phyloP scores from a whole-genome alignment of 768 basidiomycete species.

The Suillus alpinus region DNA sequence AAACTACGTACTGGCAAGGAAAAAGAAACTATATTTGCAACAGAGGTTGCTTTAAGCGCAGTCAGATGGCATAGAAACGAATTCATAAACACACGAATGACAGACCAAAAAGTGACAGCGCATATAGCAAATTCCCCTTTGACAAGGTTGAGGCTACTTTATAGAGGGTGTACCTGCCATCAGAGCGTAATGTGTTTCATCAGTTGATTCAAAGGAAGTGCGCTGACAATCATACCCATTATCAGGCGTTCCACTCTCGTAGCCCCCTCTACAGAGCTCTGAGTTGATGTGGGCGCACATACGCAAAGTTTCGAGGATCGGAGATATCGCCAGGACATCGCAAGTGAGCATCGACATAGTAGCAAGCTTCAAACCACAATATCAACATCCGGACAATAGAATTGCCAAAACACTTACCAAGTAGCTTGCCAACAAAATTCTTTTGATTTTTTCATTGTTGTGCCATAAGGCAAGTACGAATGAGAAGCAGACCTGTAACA shows the following conservation, averaged over 20 bases:
- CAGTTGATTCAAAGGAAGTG: not conserved
- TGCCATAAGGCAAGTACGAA: conserved; percentile 10
- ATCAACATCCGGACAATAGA: too few relatives aligned
- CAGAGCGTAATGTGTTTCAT: not conserved
- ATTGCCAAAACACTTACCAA: not conserved
- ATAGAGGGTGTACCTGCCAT: not conserved
- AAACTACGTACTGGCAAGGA: conserved; percentile 5
- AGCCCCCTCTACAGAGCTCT: not conserved
- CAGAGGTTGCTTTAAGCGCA: not conserved
- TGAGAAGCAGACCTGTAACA: conserved; percentile 8
- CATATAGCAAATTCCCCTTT: conserved; percentile 9
- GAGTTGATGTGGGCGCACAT: conserved; percentile 2
- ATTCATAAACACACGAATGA: not conserved
- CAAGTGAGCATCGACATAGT: conserved; percentile 6
- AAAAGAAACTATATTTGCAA: conserved; percentile 7
- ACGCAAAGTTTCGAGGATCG: conserved; percentile 1
- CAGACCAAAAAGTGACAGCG: conserved; percentile 8
- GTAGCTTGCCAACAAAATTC: conserved; percentile 6
- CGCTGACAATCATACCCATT: conserved; percentile 5
- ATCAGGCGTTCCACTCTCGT: conserved; percentile 5
- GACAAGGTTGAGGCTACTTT: not conserved
- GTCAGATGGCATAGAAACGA: not conserved
- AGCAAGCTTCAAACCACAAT: too few relatives aligned
- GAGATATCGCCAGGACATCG: not conserved
- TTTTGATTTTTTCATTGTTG: not conserved